phyloP scores from a whole-genome alignment of 2,329 filamentous ascomycete genomes.

The Exophiala viscosa region DNA sequence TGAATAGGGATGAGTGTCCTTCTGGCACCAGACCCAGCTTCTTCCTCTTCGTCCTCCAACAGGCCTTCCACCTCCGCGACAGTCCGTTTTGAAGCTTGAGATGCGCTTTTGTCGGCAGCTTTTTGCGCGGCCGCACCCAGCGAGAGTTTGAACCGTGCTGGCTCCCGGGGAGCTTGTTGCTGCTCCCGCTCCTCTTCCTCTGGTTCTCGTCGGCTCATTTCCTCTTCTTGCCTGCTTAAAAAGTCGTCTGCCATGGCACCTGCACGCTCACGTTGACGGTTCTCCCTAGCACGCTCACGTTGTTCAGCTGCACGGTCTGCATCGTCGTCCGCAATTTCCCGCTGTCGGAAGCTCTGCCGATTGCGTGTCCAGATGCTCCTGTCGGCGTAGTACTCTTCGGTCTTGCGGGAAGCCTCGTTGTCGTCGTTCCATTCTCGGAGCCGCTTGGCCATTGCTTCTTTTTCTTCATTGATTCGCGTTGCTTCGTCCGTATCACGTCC shows the following conservation, averaged over 20 bases:
- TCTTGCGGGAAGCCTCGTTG: constrained; percentile 67
- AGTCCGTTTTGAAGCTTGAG: constrained; percentile 60
- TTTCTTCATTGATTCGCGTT: constrained; percentile 60
- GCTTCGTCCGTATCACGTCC: constrained; percentile 74
- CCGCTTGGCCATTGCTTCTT: constrained; percentile 65
- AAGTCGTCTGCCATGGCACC: constrained; percentile 86
- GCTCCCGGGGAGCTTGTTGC: constrained; percentile 44
- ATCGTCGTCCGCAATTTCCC: constrained; percentile 76
- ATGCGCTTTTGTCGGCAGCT: constrained; percentile 51
- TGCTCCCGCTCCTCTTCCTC: constrained; percentile 29
- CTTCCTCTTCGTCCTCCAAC: constrained; percentile 89
- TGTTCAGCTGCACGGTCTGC: constrained; percentile 74
- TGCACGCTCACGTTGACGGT: constrained; percentile 71
- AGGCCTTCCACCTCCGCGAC: constrained; percentile 89
- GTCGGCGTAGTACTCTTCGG: constrained; percentile 81
- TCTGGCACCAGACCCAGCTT: constrained; percentile 59
- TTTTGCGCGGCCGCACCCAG: constrained; percentile 84
- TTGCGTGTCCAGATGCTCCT: constrained; percentile 80
- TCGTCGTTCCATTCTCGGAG: constrained; percentile 88
- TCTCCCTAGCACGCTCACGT: constrained; percentile 66
- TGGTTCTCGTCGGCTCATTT: constrained; percentile 52
- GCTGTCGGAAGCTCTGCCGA: constrained; percentile 66
- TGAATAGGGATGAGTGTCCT: constrained; percentile 78
- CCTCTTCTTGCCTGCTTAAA: constrained; percentile 71
- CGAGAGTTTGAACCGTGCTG: constrained; percentile 85